These are phyloP conservation scores for Sugiyamaella marilandica DNA, from an alignment of 805 yeast species.

Conservation along the genomic window DNA sequence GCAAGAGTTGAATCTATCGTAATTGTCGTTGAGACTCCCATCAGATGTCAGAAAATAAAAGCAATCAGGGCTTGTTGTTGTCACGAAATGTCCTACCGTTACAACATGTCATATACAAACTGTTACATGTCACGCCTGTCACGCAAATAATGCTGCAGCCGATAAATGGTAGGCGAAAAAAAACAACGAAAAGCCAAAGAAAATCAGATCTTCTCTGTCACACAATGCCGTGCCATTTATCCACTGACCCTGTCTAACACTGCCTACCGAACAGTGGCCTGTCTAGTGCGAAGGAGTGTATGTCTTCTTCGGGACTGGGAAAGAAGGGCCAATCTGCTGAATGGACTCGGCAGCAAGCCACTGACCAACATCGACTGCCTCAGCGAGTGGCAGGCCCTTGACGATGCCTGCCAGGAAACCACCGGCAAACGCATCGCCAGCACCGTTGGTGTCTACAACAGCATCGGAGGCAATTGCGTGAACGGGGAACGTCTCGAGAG, in stretches of 20 bases:
- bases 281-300: neutral
- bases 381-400: constrained; percentile 56
- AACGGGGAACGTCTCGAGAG: constrained; percentile 56
- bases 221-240: too few species aligned
- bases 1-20: too few species aligned
- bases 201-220: too few species aligned
- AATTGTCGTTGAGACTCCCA: too few species aligned
- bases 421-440: constrained; percentile 98
- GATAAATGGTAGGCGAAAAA: too few species aligned
- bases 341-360: constrained; percentile 93
- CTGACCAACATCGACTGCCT: constrained; percentile 78
- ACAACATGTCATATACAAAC: too few species aligned
- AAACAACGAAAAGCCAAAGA: too few species aligned
- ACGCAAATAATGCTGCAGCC: too few species aligned
- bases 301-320: constrained; percentile 63
- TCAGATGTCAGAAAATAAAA: neutral
- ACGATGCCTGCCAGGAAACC: constrained; percentile 91
- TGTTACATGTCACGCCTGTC: too few species aligned
- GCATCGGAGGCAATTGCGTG: constrained; percentile 61
- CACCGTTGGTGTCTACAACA: constrained; percentile 94
- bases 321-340: constrained; percentile 92
- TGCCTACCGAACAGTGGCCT: neutral
- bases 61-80: neutral
- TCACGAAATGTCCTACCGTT: too few species aligned
- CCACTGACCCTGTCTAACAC: too few species aligned